A percentile compares a stretch with the other conserved stretches of the same genome.
These are phyloP conservation scores for Capronia coronata DNA, from an alignment of 2,329 filamentous ascomycete species.

Conservation along the genomic window DNA sequence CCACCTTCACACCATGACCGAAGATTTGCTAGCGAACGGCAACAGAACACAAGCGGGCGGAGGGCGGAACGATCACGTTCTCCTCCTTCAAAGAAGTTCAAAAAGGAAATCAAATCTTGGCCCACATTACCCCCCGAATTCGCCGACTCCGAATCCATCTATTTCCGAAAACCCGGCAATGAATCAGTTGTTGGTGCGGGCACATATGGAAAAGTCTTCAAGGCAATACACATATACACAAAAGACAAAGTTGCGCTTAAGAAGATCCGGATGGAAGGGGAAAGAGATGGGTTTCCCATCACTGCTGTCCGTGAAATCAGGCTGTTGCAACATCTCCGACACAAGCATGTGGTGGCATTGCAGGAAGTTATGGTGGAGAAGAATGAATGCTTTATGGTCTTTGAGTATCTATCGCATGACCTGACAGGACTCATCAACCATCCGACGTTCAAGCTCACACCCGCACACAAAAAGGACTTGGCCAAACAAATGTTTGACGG, in stretches of 20 bases:
- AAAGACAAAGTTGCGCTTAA: conserved; percentile 77
- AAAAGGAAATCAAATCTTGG: conserved; percentile 64
- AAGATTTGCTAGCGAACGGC: conserved; percentile 34
- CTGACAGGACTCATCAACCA: conserved; percentile 92
- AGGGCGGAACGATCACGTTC: conserved; percentile 41
- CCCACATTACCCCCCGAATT: conserved; percentile 67
- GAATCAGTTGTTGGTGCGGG: conserved; percentile 93
- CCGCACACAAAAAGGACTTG: conserved; percentile 84
- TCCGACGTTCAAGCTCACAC: conserved; percentile 77
- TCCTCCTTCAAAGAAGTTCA: conserved; percentile 59
- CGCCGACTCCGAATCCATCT: conserved; percentile 76
- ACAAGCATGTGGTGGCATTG: conserved; percentile 73
- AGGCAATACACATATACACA: conserved; percentile 87
- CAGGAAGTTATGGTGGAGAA: conserved; percentile 96
- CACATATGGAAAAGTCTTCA: conserved; percentile 94
- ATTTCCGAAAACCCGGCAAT: conserved; percentile 92
- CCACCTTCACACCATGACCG: conserved; percentile 33
- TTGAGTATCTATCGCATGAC: conserved; percentile 95
- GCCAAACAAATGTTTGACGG: conserved; percentile 90
- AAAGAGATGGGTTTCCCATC: conserved; percentile 83
- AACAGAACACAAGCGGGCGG: conserved; percentile 36
- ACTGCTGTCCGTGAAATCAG: conserved; percentile 90
- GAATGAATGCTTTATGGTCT: conserved; percentile 99
- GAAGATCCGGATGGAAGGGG: conserved; percentile 88
- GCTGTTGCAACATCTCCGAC: conserved; percentile 76